These are phyloP conservation scores for Pseudocercospora ulei DNA, from an alignment of 2,329 filamentous ascomycete species.

Conservation along the genomic window DNA sequence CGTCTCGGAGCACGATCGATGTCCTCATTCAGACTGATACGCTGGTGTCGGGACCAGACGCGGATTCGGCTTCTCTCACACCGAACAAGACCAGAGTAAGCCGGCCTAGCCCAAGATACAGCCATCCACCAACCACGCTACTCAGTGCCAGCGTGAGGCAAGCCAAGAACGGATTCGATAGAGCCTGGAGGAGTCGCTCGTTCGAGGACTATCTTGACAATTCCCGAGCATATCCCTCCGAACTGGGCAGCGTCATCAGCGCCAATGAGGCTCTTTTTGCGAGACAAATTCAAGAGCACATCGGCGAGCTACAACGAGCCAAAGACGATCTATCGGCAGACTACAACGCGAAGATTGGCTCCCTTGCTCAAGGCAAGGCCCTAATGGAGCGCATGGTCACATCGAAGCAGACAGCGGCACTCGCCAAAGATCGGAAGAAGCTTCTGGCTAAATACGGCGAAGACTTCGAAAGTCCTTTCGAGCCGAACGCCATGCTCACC, in stretches of 20 bases:
- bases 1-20: conserved; percentile 14
- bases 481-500: conserved; percentile 22
- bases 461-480: conserved; percentile 21
- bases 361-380: conserved; percentile 28
- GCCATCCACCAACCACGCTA: conserved; percentile 15
- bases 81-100: conserved; percentile 9
- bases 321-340: conserved; percentile 32
- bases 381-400: conserved; percentile 30
- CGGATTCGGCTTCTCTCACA: conserved; percentile 13
- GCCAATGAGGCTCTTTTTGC: conserved; percentile 34
- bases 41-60: conserved; percentile 18
- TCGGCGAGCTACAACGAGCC: conserved; percentile 32
- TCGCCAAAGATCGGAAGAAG: conserved; percentile 30
- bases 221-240: conserved; percentile 31
- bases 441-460: conserved; percentile 29
- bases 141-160: conserved; percentile 18
- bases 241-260: conserved; percentile 32
- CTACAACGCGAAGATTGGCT: conserved; percentile 32
- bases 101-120: conserved; percentile 5
- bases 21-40: conserved; percentile 24
- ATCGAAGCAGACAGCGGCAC: conserved; percentile 28
- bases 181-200: conserved; percentile 23
- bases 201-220: conserved; percentile 35
- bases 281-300: conserved; percentile 34
- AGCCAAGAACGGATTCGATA: conserved; percentile 20